These are phyloP conservation scores for Saccharomycopsis sp. DNA, from an alignment of 805 yeast species.

Conservation along the genomic window DNA sequence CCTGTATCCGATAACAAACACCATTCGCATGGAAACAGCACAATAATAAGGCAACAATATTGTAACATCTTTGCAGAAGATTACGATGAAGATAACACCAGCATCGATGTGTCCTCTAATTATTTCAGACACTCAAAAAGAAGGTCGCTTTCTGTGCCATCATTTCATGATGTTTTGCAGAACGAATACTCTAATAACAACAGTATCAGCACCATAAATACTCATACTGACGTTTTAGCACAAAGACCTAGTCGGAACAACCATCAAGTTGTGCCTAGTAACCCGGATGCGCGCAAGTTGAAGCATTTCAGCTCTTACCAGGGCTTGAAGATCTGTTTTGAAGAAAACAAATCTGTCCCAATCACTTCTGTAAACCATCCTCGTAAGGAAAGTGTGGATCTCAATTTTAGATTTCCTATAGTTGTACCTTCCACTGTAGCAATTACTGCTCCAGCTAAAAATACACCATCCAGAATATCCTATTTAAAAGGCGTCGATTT, in stretches of 20 bases:
- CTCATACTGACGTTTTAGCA: not conserved
- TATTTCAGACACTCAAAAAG: conserved; percentile 6
- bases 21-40: not conserved
- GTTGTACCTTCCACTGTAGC: conserved; percentile 2
- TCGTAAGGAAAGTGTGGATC: conserved; percentile 2
- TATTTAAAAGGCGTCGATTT: not conserved
- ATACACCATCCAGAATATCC: not conserved
- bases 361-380: not conserved
- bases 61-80: not conserved
- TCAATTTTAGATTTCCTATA: conserved; percentile 13
- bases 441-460: not conserved
- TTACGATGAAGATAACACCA: not conserved
- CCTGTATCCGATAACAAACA: not conserved
- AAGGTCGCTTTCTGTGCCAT: conserved; percentile 10
- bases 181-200: not conserved
- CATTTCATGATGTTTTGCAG: conserved; percentile 8
- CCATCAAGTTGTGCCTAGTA: not conserved
- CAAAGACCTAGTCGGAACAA: not conserved
- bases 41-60: not conserved
- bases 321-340: conserved; percentile 6
- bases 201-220: not conserved
- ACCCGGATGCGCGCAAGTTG: not conserved
- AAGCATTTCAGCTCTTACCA: conserved; percentile 17
- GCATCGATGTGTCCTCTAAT: not conserved
- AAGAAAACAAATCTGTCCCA: not conserved